Evolutionary conservation across 2,329 filamentous ascomycete species (phyloP), one percentile per base, ranked within the genome.

Genomic region (Pyrenophora teres): DNA sequence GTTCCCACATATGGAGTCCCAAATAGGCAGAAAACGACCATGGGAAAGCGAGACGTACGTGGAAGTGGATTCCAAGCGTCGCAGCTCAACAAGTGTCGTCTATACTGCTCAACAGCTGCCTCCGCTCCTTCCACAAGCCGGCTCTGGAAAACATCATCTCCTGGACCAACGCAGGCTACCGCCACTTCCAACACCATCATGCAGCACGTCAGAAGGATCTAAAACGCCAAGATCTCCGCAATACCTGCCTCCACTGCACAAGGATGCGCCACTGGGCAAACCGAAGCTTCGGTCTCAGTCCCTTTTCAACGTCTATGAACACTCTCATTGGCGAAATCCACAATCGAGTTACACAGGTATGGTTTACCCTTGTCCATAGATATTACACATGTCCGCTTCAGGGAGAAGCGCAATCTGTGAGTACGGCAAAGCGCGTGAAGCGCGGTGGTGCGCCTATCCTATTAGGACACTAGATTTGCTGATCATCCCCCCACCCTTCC

Each of bases 101-200:
- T 47, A 45, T 36, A 32, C 50, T 54, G 57, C 46, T 48, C 57
- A 53, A 35, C 44, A 32, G 31, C 27, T 40, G 60, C 56, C 65
- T 61, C 62, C 62, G 54, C 60, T 67, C 57, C 65, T 61, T 62
- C 62, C 61, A 49, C 62, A 55, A 65, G 53, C 63, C 62, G 63
- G 59, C 54, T 52, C 55, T 67, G 57, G 42, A 59, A 57, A 63
- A 53, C 52, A 53, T 46, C 51, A 57, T 30, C 32, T 50, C 46
- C 50, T 59, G 41, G 49, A 52, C 54, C 55, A 59, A 16, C 59
- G 58, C 58, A 62, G 41, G 49, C 50, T 69, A 53, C 67, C 64
- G 43, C 66, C 63, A 31, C 55, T 64, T 36, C 60, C 59, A 44
- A 54, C 57, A 45, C 56, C 61, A 27, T 50, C 56, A 19, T 58